Evolutionary conservation across 352 stramenopile genomes (phyloP).

Genomic region (Aphanomyces cochlioides): DNA sequence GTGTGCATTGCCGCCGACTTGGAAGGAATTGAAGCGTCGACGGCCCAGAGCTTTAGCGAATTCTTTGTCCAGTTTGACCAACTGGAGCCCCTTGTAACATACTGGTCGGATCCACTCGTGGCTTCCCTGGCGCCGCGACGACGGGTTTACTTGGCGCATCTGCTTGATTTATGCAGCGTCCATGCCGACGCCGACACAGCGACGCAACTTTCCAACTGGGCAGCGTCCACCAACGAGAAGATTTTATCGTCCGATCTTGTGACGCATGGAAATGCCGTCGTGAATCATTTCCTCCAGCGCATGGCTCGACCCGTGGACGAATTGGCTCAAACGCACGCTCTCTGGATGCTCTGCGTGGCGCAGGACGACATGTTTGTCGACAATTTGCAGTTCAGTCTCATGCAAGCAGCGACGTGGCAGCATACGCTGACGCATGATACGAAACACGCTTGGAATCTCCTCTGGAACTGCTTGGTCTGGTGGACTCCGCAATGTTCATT

Average conservation of each 20-base stretch:
- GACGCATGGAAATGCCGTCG: slow-evolving; percentile 14
- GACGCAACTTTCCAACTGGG: background rate
- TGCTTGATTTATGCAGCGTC: background rate
- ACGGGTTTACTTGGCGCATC: background rate
- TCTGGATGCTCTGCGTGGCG: slow-evolving; percentile 6
- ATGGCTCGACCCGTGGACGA: background rate
- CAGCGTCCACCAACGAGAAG: background rate
- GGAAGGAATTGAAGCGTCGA: background rate
- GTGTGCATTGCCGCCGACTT: background rate
- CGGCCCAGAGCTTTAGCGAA: slow-evolving; percentile 5
- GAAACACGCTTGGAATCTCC: background rate
- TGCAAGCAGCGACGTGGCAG: background rate
- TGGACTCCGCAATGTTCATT: background rate
- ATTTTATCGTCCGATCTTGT: background rate
- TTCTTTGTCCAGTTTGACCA: slow-evolving; percentile 14
- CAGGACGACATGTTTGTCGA: slow-evolving; percentile 18
- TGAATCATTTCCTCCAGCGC: slow-evolving; percentile 4
- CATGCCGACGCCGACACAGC: background rate
- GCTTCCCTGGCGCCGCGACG: background rate
- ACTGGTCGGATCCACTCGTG: background rate
- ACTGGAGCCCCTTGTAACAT: background rate
- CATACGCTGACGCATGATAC: slow-evolving; percentile 2
- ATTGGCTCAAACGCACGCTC: background rate
- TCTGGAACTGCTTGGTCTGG: background rate
- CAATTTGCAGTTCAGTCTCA: slow-evolving; percentile 7